Conservation (phyloP, 2,329 filamentous ascomycete genomes). For the Thyridium curvatum region DNA sequence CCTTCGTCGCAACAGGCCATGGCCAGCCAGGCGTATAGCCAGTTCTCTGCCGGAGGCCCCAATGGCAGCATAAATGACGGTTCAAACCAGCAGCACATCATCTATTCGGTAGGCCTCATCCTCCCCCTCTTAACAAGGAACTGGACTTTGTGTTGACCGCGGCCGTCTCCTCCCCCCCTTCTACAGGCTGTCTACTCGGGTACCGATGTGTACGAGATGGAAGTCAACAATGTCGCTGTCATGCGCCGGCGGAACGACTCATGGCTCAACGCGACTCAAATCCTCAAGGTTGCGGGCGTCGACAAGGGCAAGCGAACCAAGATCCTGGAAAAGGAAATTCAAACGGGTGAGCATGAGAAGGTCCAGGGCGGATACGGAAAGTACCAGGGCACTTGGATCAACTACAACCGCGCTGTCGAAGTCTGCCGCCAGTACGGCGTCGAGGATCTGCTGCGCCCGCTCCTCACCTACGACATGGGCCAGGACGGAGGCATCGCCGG, state of each 20-base stretch:
- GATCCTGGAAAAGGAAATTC: constrained; percentile 95
- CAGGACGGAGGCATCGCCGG: constrained; percentile 67
- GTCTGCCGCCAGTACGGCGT: constrained; percentile 80
- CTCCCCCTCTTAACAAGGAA: no score
- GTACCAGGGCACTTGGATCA: constrained; percentile 98
- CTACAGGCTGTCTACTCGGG: constrained; percentile 80
- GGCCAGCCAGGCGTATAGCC: constrained; percentile 26
- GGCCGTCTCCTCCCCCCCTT: constrained; percentile 4
- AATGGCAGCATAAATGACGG: constrained; percentile 29
- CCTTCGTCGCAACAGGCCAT: constrained; percentile 38
- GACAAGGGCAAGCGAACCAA: constrained; percentile 98
- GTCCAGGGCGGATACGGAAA: constrained; percentile 98
- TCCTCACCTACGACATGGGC: constrained; percentile 76
- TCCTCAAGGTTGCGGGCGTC: constrained; percentile 93
- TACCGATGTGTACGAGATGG: constrained; percentile 97
- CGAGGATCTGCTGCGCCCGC: constrained; percentile 66
- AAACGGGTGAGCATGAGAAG: constrained; percentile 95
- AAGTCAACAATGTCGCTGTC: constrained; percentile 85
- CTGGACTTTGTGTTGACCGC: background rate
- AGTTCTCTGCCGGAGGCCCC: constrained; percentile 26
- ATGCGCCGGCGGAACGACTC: constrained; percentile 95
- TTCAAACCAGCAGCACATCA: constrained; percentile 47
- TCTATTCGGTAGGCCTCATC: constrained; percentile 54
- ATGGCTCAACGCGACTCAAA: constrained; percentile 97
- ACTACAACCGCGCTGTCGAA: constrained; percentile 83